Percentiles rank a stretch among this genome's conserved stretches.
Conservation (phyloP, 768 basidiomycete genomes). For the Boletus vinaceobasis region DNA sequence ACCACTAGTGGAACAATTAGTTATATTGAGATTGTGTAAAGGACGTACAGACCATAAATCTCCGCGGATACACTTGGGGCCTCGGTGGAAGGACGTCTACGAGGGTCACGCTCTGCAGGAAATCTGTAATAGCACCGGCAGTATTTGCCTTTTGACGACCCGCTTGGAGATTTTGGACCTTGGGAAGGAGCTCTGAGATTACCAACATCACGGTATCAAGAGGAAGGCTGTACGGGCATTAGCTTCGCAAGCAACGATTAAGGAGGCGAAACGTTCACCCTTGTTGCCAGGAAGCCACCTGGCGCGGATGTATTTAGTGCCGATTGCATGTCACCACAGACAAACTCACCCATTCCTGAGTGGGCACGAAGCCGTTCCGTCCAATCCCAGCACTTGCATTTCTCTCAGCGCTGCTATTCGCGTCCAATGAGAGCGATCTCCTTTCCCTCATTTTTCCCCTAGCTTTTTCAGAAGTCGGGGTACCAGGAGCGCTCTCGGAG, state of each 20-base stretch:
- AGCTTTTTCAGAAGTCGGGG: slow-evolving; percentile 74
- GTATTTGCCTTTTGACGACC: slow-evolving; percentile 61
- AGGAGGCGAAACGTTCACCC: slow-evolving; percentile 49
- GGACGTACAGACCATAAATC: slow-evolving; percentile 61
- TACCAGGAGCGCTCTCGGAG: slow-evolving; percentile 33
- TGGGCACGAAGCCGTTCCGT: slow-evolving; percentile 90
- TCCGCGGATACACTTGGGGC: slow-evolving; percentile 62
- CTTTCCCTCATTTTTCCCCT: slow-evolving; percentile 88
- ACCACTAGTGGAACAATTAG: slow-evolving; percentile 58
- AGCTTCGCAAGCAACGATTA: slow-evolving; percentile 3
- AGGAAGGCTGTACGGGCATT: slow-evolving; percentile 57
- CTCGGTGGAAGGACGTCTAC: slow-evolving; percentile 70
- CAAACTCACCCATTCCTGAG: slow-evolving; percentile 86
- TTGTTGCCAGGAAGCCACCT: slow-evolving; percentile 95
- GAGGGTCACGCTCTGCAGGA: slow-evolving; percentile 67
- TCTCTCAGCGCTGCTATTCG: slow-evolving; percentile 55
- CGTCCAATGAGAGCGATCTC: slow-evolving; percentile 50
- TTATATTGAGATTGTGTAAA: background rate
- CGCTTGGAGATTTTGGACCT: slow-evolving; percentile 76
- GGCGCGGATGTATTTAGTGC: slow-evolving; percentile 2
- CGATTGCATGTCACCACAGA: background rate
- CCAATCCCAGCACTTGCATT: slow-evolving; percentile 71
- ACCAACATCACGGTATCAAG: slow-evolving; percentile 83
- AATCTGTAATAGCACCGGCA: slow-evolving; percentile 67
- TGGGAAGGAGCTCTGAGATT: slow-evolving; percentile 85